Base-by-base conservation (phyloP, 208 protist species). In the Trypanosomatidae sp. region DNA sequence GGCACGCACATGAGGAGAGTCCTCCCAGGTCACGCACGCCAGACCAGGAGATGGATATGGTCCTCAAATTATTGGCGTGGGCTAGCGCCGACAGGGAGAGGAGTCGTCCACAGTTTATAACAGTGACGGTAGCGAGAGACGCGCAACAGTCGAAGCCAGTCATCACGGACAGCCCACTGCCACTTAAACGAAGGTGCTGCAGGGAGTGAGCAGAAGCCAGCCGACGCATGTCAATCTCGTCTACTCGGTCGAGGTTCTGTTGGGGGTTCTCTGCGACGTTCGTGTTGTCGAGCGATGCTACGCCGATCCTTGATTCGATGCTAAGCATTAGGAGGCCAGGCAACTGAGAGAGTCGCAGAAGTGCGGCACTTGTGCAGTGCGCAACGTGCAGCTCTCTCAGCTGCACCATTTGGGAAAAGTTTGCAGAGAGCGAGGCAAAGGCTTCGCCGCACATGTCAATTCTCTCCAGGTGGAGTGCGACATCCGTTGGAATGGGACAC, bases 341-440 rank as follows among this genome's bases (percentile, higher is more conserved):
- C 13, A 71, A 28, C 36, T 58, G 66, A 43, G 7, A 62, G 1
- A 71, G 50, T 8, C 19, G n/a, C 13, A 46, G 15, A 44, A 71
- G 50, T 5, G 66, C 47, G 4, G 44, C 22, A 13, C 66, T 50
- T 56, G 66, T 58, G 66, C 66, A 71, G 17, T 39, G 50, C 6
- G 52, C 4, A 52, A 71, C 46, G 66, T 71, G 50, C 50, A 71
- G 46, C 50, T 71, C 66, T 47, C 66, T 71, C n/a, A 71, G 52
- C 19, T 46, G 47, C 6, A 7, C 33, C 46, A 71, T 56, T 44
- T 60, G 46, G 19, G 36, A 62, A 13, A 33, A 36, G 13, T 28
- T 1, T 17, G 22, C 52, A 8, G 50, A 0, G 43, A 71, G 66
- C 39, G 66, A 56, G 9, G 47, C 46, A 13, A 71, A 71, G 50